phyloP scores from a whole-genome alignment of 2,329 filamentous ascomycete genomes.

The Neospermospora avenae region DNA sequence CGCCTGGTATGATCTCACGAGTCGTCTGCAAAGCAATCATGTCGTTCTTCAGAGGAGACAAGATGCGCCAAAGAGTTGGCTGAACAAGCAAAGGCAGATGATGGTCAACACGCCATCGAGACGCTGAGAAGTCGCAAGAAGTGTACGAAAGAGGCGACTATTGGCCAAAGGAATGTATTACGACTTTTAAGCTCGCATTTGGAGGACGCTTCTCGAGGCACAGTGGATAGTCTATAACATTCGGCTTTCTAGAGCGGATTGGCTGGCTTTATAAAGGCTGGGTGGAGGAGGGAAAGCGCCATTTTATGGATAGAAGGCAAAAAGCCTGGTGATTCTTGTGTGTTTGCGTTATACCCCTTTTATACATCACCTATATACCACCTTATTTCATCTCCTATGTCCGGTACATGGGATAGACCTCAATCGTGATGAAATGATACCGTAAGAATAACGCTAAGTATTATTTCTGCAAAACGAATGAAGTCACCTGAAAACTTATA shows the following conservation, averaged over 20 bases:
- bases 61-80: conserved; percentile 76
- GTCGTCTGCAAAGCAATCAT: conserved; percentile 77
- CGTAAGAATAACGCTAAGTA: too few relatives aligned
- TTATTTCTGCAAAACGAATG: too few relatives aligned
- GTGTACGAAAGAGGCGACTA: background rate
- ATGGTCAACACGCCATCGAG: conserved; percentile 51
- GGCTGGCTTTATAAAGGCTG: conserved; percentile 1
- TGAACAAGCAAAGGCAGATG: conserved; percentile 76
- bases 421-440: too few relatives aligned
- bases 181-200: conserved; percentile 8
- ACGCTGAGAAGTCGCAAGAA: conserved; percentile 18
- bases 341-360: conserved; percentile 10
- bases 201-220: background rate
- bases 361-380: conserved; percentile 8
- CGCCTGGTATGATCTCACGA: conserved; percentile 84
- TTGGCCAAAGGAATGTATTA: background rate
- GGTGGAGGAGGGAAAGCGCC: background rate
- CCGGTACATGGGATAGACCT: background rate
- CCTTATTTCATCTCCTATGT: background rate
- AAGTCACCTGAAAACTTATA: too few relatives aligned
- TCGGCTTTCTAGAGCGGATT: conserved; percentile 5
- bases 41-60: conserved; percentile 72
- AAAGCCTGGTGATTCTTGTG: conserved; percentile 2
- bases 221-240: conserved; percentile 2
- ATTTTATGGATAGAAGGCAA: background rate